Evolutionary conservation across 129 eudicot species (phyloP).

Genomic region (Solidago caesia): DNA sequence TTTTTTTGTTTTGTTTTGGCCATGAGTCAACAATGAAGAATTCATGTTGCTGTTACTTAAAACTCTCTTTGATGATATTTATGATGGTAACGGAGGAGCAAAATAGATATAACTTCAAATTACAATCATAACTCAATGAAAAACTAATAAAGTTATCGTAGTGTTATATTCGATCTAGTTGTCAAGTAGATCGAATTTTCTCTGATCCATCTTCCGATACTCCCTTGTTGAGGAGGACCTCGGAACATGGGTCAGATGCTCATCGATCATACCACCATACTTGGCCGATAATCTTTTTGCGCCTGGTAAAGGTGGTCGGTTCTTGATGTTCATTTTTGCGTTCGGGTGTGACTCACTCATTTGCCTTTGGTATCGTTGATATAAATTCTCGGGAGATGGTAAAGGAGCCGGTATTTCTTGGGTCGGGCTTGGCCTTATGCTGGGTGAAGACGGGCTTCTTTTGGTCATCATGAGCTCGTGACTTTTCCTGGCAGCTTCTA

Average conservation of each 20-base stretch:
- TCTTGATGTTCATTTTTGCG: slow-evolving; percentile 42
- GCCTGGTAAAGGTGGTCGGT: slow-evolving; percentile 51
- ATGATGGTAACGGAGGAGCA: neutral
- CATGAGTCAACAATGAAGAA: no score
- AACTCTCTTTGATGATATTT: neutral
- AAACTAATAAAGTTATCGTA: slow-evolving; percentile 12
- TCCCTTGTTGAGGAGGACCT: slow-evolving; percentile 68
- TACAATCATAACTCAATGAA: neutral
- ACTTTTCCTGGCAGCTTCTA: slow-evolving; percentile 20
- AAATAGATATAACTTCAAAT: slow-evolving; percentile 14
- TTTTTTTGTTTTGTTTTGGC: no score
- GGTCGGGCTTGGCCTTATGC: slow-evolving; percentile 14
- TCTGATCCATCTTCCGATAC: slow-evolving; percentile 34
- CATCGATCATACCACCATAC: slow-evolving; percentile 27
- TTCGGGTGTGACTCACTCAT: slow-evolving; percentile 44
- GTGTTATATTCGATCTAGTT: slow-evolving; percentile 32
- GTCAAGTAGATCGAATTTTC: slow-evolving; percentile 29
- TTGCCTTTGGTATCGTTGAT: slow-evolving; percentile 36
- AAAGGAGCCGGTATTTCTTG: slow-evolving; percentile 31
- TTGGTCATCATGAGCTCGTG: slow-evolving; percentile 25
- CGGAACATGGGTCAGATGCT: slow-evolving; percentile 35
- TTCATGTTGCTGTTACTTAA: no score
- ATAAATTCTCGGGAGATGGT: slow-evolving; percentile 19
- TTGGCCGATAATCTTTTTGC: slow-evolving; percentile 33
- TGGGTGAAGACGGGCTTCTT: slow-evolving; percentile 33